Percentiles rank a stretch among this genome's conserved stretches.
These are phyloP conservation scores for Euphorbia lathyris DNA, from an alignment of 345 rosid genomes.

Conservation along the genomic window DNA sequence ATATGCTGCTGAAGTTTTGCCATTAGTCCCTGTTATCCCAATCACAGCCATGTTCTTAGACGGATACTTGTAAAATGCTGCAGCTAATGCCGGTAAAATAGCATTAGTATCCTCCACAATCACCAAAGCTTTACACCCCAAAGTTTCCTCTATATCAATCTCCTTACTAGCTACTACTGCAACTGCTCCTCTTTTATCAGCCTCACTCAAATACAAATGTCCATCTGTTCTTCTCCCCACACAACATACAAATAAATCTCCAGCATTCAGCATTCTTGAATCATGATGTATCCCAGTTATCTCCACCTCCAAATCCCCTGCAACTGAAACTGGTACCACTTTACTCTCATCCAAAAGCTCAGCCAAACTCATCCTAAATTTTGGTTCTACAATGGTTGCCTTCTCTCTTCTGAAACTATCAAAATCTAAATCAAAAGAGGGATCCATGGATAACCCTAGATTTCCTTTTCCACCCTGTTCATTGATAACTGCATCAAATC, in stretches of 20 bases:
- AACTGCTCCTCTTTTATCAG: conserved; percentile 95
- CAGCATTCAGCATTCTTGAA: conserved; percentile 73
- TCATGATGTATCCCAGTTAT: conserved; percentile 89
- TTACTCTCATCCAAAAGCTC: conserved; percentile 91
- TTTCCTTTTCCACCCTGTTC: conserved; percentile 24
- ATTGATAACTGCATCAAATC: conserved; percentile 31
- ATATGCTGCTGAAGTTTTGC: conserved; percentile 73
- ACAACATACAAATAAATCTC: conserved; percentile 88
- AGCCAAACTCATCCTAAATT: conserved; percentile 71
- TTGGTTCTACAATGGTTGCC: conserved; percentile 65
- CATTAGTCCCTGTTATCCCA: conserved; percentile 74
- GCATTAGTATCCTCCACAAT: conserved; percentile 85
- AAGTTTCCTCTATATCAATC: conserved; percentile 84
- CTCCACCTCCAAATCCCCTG: conserved; percentile 81
- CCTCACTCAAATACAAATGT: conserved; percentile 76
- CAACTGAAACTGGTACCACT: conserved; percentile 84
- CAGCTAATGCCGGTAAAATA: conserved; percentile 76
- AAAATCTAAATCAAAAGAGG: conserved; percentile 69
- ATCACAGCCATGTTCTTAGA: conserved; percentile 77
- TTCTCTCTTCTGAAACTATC: conserved; percentile 60
- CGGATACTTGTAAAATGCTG: conserved; percentile 70
- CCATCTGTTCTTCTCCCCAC: conserved; percentile 63
- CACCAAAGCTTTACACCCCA: conserved; percentile 87
- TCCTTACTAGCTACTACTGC: conserved; percentile 92
- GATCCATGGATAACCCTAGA: conserved; percentile 32